Base-by-base conservation (phyloP, 192 early-diverging fungal species). In the Gaertneriomyces semiglobifer region DNA sequence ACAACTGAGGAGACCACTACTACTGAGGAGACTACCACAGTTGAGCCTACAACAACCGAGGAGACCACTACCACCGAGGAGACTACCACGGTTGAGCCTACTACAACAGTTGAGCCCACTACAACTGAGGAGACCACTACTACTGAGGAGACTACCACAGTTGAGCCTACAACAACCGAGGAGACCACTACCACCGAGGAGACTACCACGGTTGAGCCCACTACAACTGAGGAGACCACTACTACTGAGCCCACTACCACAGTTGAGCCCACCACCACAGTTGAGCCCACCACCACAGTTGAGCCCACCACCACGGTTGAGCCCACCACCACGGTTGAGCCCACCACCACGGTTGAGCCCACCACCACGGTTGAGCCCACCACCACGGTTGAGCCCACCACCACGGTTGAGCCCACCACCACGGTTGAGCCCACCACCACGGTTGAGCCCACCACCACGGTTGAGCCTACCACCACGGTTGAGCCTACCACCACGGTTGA, bases 351-450 rank as follows among this genome's bases (percentile, higher is more conserved):
- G 1, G 52, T n/a, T 18, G 53, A 46, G 0, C n/a, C 57, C 1
- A 68, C 51, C 0, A 69, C 57, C 67, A 20, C 25, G 0, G 41
- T 1, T 1, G 60, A 20, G n/a, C 11, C 69, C 53, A 71, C 67
- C 12, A 69, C 68, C n/a, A 59, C 68, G 25, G 11, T 42, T 14
- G 48, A 50, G 48, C 16, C 68, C 19, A 18, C 55, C 5, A 63
- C 60, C 4, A 64, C 62, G 41, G 55, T 2, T 1, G 55, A 56
- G 55, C 1, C 55, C 11, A 74, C 59, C 19, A 44, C 69, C 6
- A 71, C 56, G 10, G 40, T 62, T 64, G 56, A 56, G 16, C 56
- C 67, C 18, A 48, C 44, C 43, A 65, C 67, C 0, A 65, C 65
- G 9, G 41, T 10, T 0, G 33, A 52, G 52, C 20, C 60, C 39